Base-by-base conservation (phyloP, 2,329 filamentous ascomycete species). In the Aspergillus ochraceus region DNA sequence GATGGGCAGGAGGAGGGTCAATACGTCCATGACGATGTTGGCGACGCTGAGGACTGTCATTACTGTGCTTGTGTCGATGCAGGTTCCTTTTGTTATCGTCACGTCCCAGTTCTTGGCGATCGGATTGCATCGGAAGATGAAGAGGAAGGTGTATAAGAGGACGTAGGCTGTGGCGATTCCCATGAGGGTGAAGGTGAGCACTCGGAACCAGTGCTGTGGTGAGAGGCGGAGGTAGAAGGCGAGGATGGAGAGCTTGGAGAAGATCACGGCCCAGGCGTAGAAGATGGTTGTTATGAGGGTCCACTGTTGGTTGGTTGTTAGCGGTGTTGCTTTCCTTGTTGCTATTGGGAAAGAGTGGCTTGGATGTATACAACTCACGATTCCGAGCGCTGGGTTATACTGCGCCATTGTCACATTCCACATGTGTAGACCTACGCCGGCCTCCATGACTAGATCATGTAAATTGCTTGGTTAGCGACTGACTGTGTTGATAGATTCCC, bases 191-290 rank as follows among this genome's bases (percentile, higher is more conserved):
- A 65, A 66, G 29, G 58, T 61, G 26, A 47, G 24, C 5, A 68
- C 46, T 2, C 64, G 55, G 57, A 71, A 67, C 17, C 14, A 19
- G 24, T 52, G 64, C 0, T 45, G 24, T 6, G 59, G 64, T 51
- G 74, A 75, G 54, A 75, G 65, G 17, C 73, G 70, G 49, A 64
- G 54, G 59, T 66, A 73, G 59, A 74, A 68, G 22, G 65, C 53
- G 4, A 72, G 52, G 20, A 69, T 67, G 17, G 72, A 73, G 20
- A 70, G 58, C 45, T 75, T 75, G 60, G 36, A 42, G 36, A 42
- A 42, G 14, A n/a, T 42, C 1, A 42, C 36, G 17, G 36, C 36
- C 36, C 12, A 42, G 36, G 36, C 36, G 36, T 42, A 42, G 36
- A 42, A 42, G 66, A 55, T 29, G 9, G 53, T 20, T 17, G 53